Evolutionary conservation across 495 filamentous ascomycete genomes (phyloP), one percentile per base, ranked within the genome.

Genomic region (Oidiodendron maius): DNA sequence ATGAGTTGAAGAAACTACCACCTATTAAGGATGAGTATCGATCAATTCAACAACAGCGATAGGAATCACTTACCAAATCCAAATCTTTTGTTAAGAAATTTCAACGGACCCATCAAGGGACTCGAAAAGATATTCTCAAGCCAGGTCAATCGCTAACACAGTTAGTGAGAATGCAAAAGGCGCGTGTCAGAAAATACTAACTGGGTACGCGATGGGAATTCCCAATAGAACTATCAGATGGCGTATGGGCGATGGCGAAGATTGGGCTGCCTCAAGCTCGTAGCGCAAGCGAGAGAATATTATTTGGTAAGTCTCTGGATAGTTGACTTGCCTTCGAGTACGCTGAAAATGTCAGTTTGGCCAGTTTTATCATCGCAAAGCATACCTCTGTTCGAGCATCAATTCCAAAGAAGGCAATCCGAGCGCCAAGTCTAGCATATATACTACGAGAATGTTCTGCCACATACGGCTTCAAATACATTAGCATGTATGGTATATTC

Each of bases 191-290:
- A 2, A 23, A 2, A 43, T 3, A 55, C 69, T 58, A 64, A 77
- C 73, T 4, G 91, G 91, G 61, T 96, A 97, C 4, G 91, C 90
- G 53, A 97, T 95, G 2, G 91, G 91, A 22, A 97, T 88, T 44
- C 91, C 91, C 38, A 97, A 70, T 3, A 97, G 73, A 3, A 97
- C 71, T 34, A 97, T 75, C 35, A 97, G 66, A 55, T 97, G 91
- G 64, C 82, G 85, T 60, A 90, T 84, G 57, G 61, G 82, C 62
- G 56, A 75, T 60, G 57, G 66, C 0, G 68, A 57, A 36, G 44
- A 51, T n/a, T 76, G 75, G 4, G 77, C 78, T 22, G 62, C 55
- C 1, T 64, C 62, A 17, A 96, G 71, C 55, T 95, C 87, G 21
- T 69, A 55, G 41, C 73, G 66, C 26, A 94, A 58, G 0, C 87